Evolutionary conservation across 805 yeast genomes (phyloP), one percentile per base, ranked within the genome.

Genomic region (Wickerhamiella hasegawae): DNA sequence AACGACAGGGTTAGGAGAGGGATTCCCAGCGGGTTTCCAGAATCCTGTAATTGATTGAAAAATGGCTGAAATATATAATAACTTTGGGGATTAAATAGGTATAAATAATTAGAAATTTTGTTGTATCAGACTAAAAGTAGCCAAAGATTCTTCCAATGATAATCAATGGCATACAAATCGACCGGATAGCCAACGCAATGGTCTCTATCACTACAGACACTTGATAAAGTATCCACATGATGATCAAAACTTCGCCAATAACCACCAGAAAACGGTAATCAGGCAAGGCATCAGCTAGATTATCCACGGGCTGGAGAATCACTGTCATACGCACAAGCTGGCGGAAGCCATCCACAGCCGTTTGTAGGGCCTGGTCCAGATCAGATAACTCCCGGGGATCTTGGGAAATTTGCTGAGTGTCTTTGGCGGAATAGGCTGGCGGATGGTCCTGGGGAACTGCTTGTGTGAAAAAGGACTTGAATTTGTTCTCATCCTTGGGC

Each of bases 211-310:
- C 32, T n/a, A 49, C 46, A 4, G 51, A 47, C 6, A 49, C 41
- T 33, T 49, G 52, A 42, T 49, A 51, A 31, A 51, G 36, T n/a
- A 50, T 36, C 47, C 51, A 49, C 41, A 47, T 39, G 5, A 48
- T 39, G 20, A 47, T 34, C 9, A 44, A 18, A 14, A 48, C 41
- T 35, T 51, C 55, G 15, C 42, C 43, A 2, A 44, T 37, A 9
- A 51, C 51, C 11, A 51, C 46, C 3, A 40, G 34, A 18, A 39
- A 41, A 31, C 42, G 44, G 17, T 42, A 31, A 12, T 41, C 27
- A 1, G 55, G 55, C 17, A 41, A 41, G 4, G 38, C 32, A 25
- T 47, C 54, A 2, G 46, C 48, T 11, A 51, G 43, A 1, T 47
- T 44, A 32, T 51, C 55, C 16, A 51, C 38, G 2, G 55, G 55